These are phyloP conservation scores for Telfairia occidentalis DNA, from an alignment of 331 rosid species.

Conservation along the genomic window DNA sequence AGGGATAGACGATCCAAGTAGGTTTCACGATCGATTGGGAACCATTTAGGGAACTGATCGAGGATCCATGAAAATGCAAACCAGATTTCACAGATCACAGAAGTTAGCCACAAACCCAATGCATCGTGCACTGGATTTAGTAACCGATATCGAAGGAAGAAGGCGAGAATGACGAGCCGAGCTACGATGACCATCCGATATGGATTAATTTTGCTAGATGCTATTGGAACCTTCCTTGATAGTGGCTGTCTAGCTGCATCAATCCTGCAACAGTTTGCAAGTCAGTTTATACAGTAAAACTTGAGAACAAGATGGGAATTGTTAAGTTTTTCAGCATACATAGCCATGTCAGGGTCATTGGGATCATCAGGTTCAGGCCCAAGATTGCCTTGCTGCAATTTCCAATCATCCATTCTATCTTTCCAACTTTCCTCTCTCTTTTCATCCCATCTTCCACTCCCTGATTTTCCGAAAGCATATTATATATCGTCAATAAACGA, in stretches of 20 bases:
- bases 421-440: constrained; percentile 72
- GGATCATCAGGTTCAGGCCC: constrained; percentile 67
- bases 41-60: constrained; percentile 97
- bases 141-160: constrained; percentile 65
- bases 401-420: constrained; percentile 86
- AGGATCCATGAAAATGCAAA: constrained; percentile 82
- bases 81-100: constrained; percentile 87
- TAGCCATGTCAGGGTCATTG: constrained; percentile 57
- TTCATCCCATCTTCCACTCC: constrained; percentile 75
- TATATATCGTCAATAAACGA: neutral
- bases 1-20: constrained; percentile 85
- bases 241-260: constrained; percentile 90
- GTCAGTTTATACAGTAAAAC: constrained; percentile 16
- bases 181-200: constrained; percentile 77
- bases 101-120: constrained; percentile 72
- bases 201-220: constrained; percentile 86
- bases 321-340: constrained; percentile 26
- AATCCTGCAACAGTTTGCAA: constrained; percentile 44
- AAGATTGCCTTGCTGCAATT: constrained; percentile 73
- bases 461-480: constrained; percentile 21
- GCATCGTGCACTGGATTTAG: constrained; percentile 81
- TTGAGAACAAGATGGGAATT: constrained; percentile 16
- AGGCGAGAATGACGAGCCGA: constrained; percentile 47
- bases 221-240: constrained; percentile 85
- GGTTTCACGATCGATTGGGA: constrained; percentile 85